Conservation (phyloP, 169 alveolate species). For the Cyclospora cayetanensis region DNA sequence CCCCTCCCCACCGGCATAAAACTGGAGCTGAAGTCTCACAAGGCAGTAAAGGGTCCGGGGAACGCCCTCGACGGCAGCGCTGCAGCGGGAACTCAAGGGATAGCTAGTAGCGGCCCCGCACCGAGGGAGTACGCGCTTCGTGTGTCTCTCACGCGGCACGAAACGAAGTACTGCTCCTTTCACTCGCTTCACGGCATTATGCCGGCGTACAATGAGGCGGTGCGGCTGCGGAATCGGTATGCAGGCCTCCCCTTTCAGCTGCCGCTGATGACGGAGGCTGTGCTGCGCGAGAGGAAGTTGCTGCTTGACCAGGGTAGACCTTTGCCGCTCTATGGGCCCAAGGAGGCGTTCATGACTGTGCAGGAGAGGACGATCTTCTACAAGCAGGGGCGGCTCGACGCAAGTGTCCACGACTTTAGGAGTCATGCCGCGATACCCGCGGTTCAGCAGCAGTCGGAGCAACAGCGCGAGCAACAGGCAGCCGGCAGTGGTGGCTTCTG, state of each 20-base stretch:
- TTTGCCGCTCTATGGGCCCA: constrained; percentile 37
- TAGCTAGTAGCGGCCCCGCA: neutral
- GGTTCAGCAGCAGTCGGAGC: neutral
- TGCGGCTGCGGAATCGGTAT: constrained; percentile 44
- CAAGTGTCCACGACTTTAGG: neutral
- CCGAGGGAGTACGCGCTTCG: constrained; percentile 69
- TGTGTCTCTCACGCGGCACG: constrained; percentile 65
- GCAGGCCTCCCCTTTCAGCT: constrained; percentile 65
- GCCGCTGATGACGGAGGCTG: constrained; percentile 45
- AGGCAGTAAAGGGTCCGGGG: neutral
- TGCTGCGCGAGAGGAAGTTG: constrained; percentile 1
- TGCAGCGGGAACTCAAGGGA: neutral
- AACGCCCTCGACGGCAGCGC: neutral
- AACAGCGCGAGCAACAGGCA: neutral
- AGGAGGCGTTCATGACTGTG: constrained; percentile 70
- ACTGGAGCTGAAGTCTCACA: constrained; percentile 64
- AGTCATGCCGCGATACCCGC: neutral
- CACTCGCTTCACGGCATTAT: constrained; percentile 62
- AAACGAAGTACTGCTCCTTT: constrained; percentile 62
- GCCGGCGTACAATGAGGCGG: constrained; percentile 71
- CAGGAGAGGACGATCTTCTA: constrained; percentile 64
- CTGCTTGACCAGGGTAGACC: constrained; percentile 38
- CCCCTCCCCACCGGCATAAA: constrained; percentile 67
- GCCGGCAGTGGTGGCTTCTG: neutral
- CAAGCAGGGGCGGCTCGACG: constrained; percentile 20